Conservation (phyloP, 495 filamentous ascomycete species). For the Penicillium coffeae region DNA sequence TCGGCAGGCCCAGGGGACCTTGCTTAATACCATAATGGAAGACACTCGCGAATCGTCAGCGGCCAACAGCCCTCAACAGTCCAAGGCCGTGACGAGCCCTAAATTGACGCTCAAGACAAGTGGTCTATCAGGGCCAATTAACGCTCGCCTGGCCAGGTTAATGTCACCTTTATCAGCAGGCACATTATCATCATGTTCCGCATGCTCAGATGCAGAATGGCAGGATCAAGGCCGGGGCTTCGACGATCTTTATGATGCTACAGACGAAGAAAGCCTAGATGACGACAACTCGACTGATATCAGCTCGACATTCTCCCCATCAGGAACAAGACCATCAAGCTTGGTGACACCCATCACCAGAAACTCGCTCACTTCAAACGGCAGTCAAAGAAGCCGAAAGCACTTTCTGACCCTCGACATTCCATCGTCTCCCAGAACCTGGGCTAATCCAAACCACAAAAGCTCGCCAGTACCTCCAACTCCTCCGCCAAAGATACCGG, state of each 20-base stretch:
- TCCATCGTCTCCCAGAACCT: constrained; percentile 59
- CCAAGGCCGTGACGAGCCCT: constrained; percentile 20
- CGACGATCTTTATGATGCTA: constrained; percentile 83
- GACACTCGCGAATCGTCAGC: constrained; percentile 46
- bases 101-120: constrained; percentile 38
- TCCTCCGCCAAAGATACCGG: constrained; percentile 68
- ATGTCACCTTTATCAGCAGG: constrained; percentile 37
- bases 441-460: constrained; percentile 49
- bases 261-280: constrained; percentile 56
- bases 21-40: constrained; percentile 87
- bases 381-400: constrained; percentile 28
- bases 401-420: constrained; percentile 69
- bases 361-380: constrained; percentile 37
- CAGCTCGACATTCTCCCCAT: constrained; percentile 38
- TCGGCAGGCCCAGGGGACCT: constrained; percentile 66
- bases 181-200: constrained; percentile 30
- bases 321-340: constrained; percentile 40
- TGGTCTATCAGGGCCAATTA: constrained; percentile 28
- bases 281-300: constrained; percentile 38
- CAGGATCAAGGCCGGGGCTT: constrained; percentile 52
- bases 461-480: constrained; percentile 72
- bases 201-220: constrained; percentile 43
- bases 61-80: constrained; percentile 11
- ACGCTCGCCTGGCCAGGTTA: constrained; percentile 27
- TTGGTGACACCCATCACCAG: constrained; percentile 36